Evolutionary conservation across 129 eudicot species (phyloP).

Genomic region (Silybum marianum): DNA sequence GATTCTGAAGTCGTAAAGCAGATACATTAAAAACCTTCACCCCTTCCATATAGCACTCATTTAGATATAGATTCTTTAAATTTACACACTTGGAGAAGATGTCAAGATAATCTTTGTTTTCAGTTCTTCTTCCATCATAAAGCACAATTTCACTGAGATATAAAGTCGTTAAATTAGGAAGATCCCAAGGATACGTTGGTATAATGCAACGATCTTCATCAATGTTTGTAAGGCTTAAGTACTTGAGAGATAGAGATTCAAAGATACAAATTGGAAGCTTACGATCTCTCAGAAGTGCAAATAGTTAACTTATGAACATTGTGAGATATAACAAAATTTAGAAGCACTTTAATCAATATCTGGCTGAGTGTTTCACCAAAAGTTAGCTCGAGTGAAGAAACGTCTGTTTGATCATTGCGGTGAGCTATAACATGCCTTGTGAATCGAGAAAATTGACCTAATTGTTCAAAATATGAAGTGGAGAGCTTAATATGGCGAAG

Average conservation of each 20-base stretch:
- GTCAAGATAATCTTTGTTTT: not conserved
- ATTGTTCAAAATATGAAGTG: constrained; percentile 19
- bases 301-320: constrained; percentile 14
- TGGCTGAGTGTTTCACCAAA: constrained; percentile 31
- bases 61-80: not conserved
- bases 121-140: constrained; percentile 15
- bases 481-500: constrained; percentile 28
- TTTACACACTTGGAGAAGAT: constrained; percentile 24
- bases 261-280: constrained; percentile 21
- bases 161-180: constrained; percentile 28
- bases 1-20: constrained; percentile 17
- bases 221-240: constrained; percentile 14
- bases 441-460: constrained; percentile 11
- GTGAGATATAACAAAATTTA: constrained; percentile 25
- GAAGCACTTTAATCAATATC: constrained; percentile 5
- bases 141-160: constrained; percentile 14
- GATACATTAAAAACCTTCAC: constrained; percentile 20
- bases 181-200: constrained; percentile 28
- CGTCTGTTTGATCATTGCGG: constrained; percentile 18
- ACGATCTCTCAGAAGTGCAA: constrained; percentile 16
- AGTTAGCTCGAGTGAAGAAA: constrained; percentile 15
- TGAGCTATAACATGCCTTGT: constrained; percentile 21
- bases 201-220: constrained; percentile 9
- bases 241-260: constrained; percentile 15
- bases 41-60: constrained; percentile 13